Conservation (phyloP, 805 yeast genomes). For the Priceomyces haplophilus region DNA sequence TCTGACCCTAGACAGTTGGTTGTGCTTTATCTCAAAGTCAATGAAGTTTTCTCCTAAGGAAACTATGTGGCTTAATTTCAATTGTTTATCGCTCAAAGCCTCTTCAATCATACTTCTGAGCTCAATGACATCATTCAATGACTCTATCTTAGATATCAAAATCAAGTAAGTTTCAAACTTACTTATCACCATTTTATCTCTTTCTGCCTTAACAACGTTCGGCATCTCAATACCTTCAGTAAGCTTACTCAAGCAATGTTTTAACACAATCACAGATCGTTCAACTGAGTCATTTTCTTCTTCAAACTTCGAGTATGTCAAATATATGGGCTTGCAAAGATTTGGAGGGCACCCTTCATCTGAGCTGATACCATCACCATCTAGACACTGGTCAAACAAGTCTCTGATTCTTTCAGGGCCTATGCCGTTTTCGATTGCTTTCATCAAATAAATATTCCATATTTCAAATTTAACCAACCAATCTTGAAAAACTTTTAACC, state of each 20-base stretch:
- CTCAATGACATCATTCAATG: conserved; percentile 14
- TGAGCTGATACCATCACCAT: conserved; percentile 15
- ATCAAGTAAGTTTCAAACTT: conserved; percentile 22
- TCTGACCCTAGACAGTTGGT: conserved; percentile 61
- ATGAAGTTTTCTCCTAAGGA: conserved; percentile 53
- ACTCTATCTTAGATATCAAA: conserved; percentile 7
- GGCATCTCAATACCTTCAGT: conserved; percentile 6
- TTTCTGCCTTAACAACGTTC: conserved; percentile 6
- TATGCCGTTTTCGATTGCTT: conserved; percentile 33
- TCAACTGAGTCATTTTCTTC: conserved; percentile 49
- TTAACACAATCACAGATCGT: conserved; percentile 37
- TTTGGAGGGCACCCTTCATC: conserved; percentile 33
- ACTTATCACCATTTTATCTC: conserved; percentile 16
- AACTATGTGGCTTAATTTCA: conserved; percentile 43
- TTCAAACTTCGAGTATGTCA: conserved; percentile 64
- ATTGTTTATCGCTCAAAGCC: conserved; percentile 39
- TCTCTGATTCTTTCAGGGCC: conserved; percentile 50
- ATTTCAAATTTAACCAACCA: conserved; percentile 58
- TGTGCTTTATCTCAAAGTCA: conserved; percentile 49
- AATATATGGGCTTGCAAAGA: conserved; percentile 46
- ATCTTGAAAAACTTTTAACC: conserved; percentile 56
- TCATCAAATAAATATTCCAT: conserved; percentile 66
- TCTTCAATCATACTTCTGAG: conserved; percentile 39
- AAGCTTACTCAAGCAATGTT: conserved; percentile 9
- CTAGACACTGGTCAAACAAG: conserved; percentile 66